phyloP scores from a whole-genome alignment of 495 filamentous ascomycete genomes.

The Lophiotrema nucula region DNA sequence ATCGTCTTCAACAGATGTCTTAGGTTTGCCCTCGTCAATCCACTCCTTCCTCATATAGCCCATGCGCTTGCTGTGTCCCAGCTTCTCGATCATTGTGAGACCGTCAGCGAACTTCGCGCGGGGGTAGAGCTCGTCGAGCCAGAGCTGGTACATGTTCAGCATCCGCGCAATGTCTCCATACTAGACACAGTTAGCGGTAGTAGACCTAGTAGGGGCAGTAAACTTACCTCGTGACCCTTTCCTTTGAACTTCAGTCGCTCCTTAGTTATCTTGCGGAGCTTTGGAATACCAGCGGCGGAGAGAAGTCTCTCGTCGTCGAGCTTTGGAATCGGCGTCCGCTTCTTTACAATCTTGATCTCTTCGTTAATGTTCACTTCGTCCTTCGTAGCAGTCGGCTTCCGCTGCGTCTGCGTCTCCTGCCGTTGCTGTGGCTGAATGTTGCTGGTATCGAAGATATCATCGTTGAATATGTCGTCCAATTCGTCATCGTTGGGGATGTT shows the following conservation, averaged over 20 bases:
- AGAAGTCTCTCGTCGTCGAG: constrained; percentile 79
- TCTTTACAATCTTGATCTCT: constrained; percentile 76
- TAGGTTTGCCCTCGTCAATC: constrained; percentile 72
- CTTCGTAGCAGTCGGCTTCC: constrained; percentile 29
- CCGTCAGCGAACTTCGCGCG: constrained; percentile 92
- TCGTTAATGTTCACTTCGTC: constrained; percentile 72
- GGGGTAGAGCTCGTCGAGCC: constrained; percentile 95
- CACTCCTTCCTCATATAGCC: constrained; percentile 75
- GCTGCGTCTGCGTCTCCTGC: not conserved
- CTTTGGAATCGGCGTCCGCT: constrained; percentile 73
- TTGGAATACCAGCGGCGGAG: constrained; percentile 78
- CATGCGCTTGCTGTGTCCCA: constrained; percentile 75
- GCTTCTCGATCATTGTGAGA: constrained; percentile 86
- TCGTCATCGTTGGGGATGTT: constrained; percentile 35
- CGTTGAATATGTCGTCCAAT: constrained; percentile 64
- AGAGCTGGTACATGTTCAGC: constrained; percentile 88
- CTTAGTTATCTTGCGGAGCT: constrained; percentile 68
- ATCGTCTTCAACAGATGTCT: constrained; percentile 5
- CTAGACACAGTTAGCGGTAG: constrained; percentile 43
- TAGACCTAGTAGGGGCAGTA: not conserved
- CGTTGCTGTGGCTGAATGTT: constrained; percentile 23
- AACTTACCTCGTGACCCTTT: constrained; percentile 82
- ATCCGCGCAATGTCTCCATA: constrained; percentile 82
- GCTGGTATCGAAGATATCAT: constrained; percentile 46
- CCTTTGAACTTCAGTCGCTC: constrained; percentile 78